Base-by-base conservation (phyloP, 1,139 yeast genomes). In the Saccharomyces hybrid region DNA sequence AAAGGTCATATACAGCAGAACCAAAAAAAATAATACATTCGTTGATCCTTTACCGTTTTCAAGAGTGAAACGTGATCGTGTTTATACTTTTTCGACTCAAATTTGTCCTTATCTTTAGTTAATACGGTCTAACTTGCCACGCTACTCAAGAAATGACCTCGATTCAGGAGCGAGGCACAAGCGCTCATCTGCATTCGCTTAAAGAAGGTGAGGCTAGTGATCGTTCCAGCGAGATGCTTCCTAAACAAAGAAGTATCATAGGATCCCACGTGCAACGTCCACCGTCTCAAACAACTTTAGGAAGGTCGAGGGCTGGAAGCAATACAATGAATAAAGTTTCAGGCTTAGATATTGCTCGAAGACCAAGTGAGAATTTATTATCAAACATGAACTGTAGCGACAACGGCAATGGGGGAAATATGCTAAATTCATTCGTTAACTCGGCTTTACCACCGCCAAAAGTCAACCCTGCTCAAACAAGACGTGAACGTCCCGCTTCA, bases 281-380 rank as follows among this genome's bases (percentile, higher is more conserved):
- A 46, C 16, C 9, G 8, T 46, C 31, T 14, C 47, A 46, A 20
- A 46, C 20, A n/a, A 23, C 28, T 25, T 46, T 46, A n/a, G 47
- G 31, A 14, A 46, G 31, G 13, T 46, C 44, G 11, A 46, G 47
- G 47, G 47, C 31, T 7, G 47, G 31, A 5, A 27, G 47, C 28
- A 26, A 46, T 14, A 46, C 31, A n/a, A 14, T 26, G 20, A 55
- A 57, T 47, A 62, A 62, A 46, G 60, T 62, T 32, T 57, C 62
- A 2, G 68, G 66, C 8, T 51, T 66, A 26, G 69, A 67, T 2
- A 56, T 64, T 25, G 65, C 61, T 5, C 60, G 71, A 42, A 61
- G 71, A 52, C 72, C 72, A 5, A 66, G 71, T 51, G 71, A 69
- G 42, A 69, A 68, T 53, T 53, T 68, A 34, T 50, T 66, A 46